Evolutionary conservation across 345 rosid genomes (phyloP), one percentile per base, ranked within the genome.

Genomic region (Nephelium lappaceum): DNA sequence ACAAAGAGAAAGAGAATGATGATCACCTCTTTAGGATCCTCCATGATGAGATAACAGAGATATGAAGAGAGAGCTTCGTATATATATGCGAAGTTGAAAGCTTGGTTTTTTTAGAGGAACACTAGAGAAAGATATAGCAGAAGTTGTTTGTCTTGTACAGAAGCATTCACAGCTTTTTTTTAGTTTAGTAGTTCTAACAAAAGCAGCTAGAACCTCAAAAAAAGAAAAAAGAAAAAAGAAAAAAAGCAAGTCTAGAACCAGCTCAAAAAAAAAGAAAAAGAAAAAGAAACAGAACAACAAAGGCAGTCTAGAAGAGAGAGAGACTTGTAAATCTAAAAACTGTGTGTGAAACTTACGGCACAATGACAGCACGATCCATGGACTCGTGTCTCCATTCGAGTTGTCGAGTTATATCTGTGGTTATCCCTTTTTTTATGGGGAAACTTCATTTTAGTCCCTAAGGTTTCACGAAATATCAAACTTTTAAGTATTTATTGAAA

Each of bases 21-120:
- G 21, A 19, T 69, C 77, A 89, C 95, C 93, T 88, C 95, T 80
- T 88, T 89, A 57, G 76, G 86, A 79, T 89, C 89, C 66, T 89
- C 93, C 95, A 91, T 89, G 82, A 58, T 58, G 25, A 25, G 36
- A 57, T 55, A 12, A 5, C 5, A 21, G 69, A 70, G 18, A 15
- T 68, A 57, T 23, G 16, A 27, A 18, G 41, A n/a, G 12, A 6
- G 55, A 15, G 27, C 11, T 45, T 45, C 6, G 8, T 31, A 31
- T 2, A 31, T 31, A 31, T 31, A 31, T n/a, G 5, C 9, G 65
- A 5, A 62, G 73, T 0, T 27, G 70, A 31, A 31, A 31, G 36
- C 36, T 31, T 31, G 36, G 36, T 31, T 31, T 31, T 31, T 31
- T 31, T 31, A 31, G 2, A 31, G 36, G 36, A 49, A 49, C 55